Conservation (phyloP, 495 filamentous ascomycete genomes). For the Neurospora sp. region DNA sequence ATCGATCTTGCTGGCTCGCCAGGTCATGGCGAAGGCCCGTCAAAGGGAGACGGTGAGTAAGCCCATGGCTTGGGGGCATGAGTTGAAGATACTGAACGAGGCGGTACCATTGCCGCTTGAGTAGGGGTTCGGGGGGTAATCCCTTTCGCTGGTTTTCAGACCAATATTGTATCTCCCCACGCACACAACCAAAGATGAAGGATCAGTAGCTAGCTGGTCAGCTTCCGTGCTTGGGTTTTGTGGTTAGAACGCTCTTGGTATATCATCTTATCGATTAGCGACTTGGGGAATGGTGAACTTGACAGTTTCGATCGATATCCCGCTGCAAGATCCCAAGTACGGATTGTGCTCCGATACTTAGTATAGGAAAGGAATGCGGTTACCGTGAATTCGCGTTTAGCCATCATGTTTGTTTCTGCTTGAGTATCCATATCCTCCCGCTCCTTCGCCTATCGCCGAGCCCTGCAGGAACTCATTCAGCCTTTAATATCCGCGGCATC, state of each 20-base stretch:
- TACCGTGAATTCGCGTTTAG: not conserved
- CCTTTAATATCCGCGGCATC: not conserved
- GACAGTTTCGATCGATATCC: not conserved
- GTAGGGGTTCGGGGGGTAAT: not conserved
- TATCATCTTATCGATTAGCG: not conserved
- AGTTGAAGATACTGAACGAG: conserved; percentile 1
- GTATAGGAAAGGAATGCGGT: too few relatives aligned
- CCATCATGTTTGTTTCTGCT: not conserved
- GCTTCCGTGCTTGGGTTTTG: not conserved
- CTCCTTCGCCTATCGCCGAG: not conserved
- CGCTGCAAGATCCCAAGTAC: not conserved
- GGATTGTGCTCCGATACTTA: not conserved
- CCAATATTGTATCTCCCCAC: too few relatives aligned
- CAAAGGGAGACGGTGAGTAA: not conserved
- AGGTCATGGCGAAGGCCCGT: not conserved
- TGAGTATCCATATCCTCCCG: not conserved
- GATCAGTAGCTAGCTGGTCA: not conserved
- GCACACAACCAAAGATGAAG: not conserved
- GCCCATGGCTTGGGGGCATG: conserved; percentile 8
- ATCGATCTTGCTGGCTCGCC: not conserved
- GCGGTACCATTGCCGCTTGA: not conserved
- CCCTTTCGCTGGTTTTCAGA: too few relatives aligned
- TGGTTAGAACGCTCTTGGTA: not conserved
- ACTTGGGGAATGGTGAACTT: not conserved
- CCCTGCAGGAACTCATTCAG: not conserved